phyloP scores from a whole-genome alignment of 169 alveolate species.

The Theileria equi region DNA sequence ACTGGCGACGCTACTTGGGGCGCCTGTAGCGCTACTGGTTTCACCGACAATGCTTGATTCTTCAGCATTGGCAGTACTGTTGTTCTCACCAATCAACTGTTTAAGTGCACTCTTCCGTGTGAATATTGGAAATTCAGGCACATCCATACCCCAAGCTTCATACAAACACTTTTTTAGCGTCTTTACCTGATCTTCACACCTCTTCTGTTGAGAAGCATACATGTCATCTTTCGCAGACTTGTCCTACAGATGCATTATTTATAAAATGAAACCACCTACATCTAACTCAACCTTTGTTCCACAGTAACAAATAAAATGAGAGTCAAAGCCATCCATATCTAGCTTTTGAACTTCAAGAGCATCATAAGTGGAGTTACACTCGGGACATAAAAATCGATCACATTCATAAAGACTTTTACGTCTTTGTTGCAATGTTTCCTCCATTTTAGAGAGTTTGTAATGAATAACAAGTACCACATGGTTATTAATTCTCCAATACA shows the following conservation, averaged over 20 bases:
- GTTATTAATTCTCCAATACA: conserved; percentile 65
- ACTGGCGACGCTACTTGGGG: conserved; percentile 50
- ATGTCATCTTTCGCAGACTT: conserved; percentile 39
- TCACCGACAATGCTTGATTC: conserved; percentile 24
- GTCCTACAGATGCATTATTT: conserved; percentile 6
- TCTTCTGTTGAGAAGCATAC: conserved; percentile 61
- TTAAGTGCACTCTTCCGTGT: conserved; percentile 10
- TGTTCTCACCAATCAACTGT: not conserved
- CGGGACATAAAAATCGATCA: conserved; percentile 64
- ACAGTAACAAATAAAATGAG: conserved; percentile 73
- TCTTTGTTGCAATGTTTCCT: conserved; percentile 59
- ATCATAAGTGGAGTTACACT: conserved; percentile 63
- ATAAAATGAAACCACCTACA: conserved; percentile 35
- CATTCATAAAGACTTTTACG: conserved; percentile 48
- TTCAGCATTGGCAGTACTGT: conserved; percentile 2
- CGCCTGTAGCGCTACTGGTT: conserved; percentile 37
- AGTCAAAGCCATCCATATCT: conserved; percentile 70
- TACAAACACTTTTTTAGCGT: conserved; percentile 40
- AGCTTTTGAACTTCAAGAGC: conserved; percentile 70
- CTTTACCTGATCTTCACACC: conserved; percentile 62
- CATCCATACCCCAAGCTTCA: conserved; percentile 68
- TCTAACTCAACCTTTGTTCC: conserved; percentile 68
- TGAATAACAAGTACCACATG: conserved; percentile 65
- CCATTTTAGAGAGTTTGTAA: conserved; percentile 66
- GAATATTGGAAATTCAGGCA: conserved; percentile 50